phyloP scores from a whole-genome alignment of 352 stramenopile genomes.

The Phytophthora pini region DNA sequence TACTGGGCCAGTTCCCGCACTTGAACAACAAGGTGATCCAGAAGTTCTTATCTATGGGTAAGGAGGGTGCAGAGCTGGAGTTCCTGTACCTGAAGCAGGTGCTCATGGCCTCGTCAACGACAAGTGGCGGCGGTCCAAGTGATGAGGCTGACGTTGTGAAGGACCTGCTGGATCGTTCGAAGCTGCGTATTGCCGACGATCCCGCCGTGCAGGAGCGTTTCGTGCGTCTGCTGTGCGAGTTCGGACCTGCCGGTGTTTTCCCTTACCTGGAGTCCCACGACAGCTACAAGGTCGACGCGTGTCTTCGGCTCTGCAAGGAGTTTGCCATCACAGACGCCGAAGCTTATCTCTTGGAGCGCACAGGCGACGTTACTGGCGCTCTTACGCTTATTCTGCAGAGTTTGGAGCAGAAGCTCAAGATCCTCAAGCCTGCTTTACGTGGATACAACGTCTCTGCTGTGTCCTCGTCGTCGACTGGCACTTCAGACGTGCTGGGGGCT shows the following conservation, averaged over 20 bases:
- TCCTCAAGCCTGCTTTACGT: conserved; percentile 86
- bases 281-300: conserved; percentile 89
- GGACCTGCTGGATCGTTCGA: conserved; percentile 82
- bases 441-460: conserved; percentile 66
- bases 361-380: conserved; percentile 93
- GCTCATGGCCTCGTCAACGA: conserved; percentile 65
- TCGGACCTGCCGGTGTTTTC: conserved; percentile 79
- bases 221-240: conserved; percentile 80
- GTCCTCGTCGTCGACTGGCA: conserved; percentile 36
- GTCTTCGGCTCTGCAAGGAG: conserved; percentile 85
- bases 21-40: conserved; percentile 89
- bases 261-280: conserved; percentile 85
- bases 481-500: conserved; percentile 44
- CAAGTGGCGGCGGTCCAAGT: conserved; percentile 45
- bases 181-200: conserved; percentile 83
- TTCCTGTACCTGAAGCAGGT: conserved; percentile 85
- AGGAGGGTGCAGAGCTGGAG: conserved; percentile 77
- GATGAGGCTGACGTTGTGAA: conserved; percentile 83
- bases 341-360: conserved; percentile 94
- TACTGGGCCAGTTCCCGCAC: conserved; percentile 86
- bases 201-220: conserved; percentile 86
- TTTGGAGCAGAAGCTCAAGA: conserved; percentile 93
- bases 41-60: conserved; percentile 84
- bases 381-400: conserved; percentile 93
- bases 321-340: conserved; percentile 87